These are phyloP conservation scores for Candida broadrunensis DNA, from an alignment of 805 yeast genomes.

Conservation along the genomic window DNA sequence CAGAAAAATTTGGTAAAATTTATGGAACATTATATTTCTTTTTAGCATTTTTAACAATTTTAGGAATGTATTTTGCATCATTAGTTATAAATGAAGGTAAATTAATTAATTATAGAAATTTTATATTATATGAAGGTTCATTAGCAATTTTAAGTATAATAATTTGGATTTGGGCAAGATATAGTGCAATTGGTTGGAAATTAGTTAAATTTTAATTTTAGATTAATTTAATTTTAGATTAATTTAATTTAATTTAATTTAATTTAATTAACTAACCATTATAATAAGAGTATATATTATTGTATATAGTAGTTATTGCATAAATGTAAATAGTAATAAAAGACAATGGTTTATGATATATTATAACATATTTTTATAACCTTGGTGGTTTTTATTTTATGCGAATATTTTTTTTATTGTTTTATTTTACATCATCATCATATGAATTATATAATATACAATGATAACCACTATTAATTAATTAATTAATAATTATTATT, in stretches of 20 bases:
- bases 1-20: slow-evolving; percentile 52
- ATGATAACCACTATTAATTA: too few species aligned
- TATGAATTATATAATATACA: too few species aligned
- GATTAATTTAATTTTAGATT: too few species aligned
- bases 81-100: slow-evolving; percentile 23
- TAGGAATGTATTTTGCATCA: slow-evolving; percentile 26
- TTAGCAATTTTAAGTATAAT: slow-evolving; percentile 35
- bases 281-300: not conserved
- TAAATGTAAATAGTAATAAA: too few species aligned
- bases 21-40: slow-evolving; percentile 49
- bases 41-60: slow-evolving; percentile 28
- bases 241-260: not conserved
- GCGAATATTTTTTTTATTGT: too few species aligned
- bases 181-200: slow-evolving; percentile 42
- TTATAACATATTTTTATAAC: too few species aligned
- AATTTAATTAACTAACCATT: not conserved
- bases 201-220: slow-evolving; percentile 23
- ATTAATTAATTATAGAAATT: slow-evolving; percentile 34
- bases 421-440: too few species aligned
- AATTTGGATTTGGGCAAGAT: slow-evolving; percentile 44
- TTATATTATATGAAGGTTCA: slow-evolving; percentile 43
- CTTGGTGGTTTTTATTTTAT: too few species aligned
- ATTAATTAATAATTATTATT: too few species aligned
- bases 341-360: too few species aligned
- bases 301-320: not conserved